Conservation (phyloP, 1,284 basidiomycete genomes). For the Moniliella sp. region DNA sequence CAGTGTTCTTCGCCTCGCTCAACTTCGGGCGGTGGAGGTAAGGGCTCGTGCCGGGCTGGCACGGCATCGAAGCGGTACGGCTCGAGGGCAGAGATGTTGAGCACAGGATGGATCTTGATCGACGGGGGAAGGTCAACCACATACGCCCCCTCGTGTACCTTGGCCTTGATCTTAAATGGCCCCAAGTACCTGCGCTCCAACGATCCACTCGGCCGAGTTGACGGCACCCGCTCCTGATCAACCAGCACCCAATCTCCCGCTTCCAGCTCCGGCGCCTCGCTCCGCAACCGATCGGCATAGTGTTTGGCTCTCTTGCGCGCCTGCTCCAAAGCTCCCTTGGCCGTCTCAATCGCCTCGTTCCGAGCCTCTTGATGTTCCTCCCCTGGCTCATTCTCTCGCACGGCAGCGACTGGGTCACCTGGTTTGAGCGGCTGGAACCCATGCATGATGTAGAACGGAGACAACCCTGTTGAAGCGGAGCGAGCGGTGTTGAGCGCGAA, state of each 20-base stretch:
- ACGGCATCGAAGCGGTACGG: conserved; percentile 1
- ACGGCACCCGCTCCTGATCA: too few species aligned
- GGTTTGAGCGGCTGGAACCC: conserved; percentile 2
- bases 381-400: too few species aligned
- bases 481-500: conserved; percentile 2
- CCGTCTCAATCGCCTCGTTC: too few species aligned
- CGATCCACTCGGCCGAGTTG: not conserved
- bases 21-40: conserved; percentile 1
- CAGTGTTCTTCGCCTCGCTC: not conserved
- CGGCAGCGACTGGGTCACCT: too few species aligned
- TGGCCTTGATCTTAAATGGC: conserved; percentile 1
- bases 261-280: too few species aligned
- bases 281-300: too few species aligned
- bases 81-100: conserved; percentile 1
- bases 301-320: too few species aligned
- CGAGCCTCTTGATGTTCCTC: too few species aligned
- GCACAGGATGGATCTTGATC: conserved; percentile 2
- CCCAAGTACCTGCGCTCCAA: conserved; percentile 1
- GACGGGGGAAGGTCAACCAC: conserved; percentile 1
- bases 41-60: not conserved
- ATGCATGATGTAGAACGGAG: conserved; percentile 1
- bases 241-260: too few species aligned
- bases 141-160: not conserved
- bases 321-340: too few species aligned
- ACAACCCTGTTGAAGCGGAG: not conserved